These are phyloP conservation scores for Teunomyces funiuensis DNA, from an alignment of 805 yeast genomes.

Conservation along the genomic window DNA sequence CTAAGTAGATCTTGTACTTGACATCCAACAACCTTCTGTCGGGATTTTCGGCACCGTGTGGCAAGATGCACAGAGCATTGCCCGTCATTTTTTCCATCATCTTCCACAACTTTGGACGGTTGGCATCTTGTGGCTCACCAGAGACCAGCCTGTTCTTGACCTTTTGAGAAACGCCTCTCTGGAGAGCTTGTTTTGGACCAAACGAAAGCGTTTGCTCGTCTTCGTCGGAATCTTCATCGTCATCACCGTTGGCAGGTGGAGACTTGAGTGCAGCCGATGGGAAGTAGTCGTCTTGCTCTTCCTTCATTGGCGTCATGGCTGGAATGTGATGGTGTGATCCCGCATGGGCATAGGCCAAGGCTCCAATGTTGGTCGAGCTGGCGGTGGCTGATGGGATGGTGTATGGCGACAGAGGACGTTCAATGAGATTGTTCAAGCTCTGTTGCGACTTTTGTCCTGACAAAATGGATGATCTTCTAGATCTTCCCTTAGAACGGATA, in stretches of 20 bases:
- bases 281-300: conserved; percentile 40
- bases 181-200: conserved; percentile 56
- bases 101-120: conserved; percentile 76
- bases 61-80: conserved; percentile 75
- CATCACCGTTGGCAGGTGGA: conserved; percentile 5
- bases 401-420: conserved; percentile 59
- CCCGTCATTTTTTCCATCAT: conserved; percentile 85
- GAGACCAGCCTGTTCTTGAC: conserved; percentile 31
- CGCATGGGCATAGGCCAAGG: conserved; percentile 42
- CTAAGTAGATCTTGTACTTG: conserved; percentile 83
- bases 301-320: conserved; percentile 40
- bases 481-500: conserved; percentile 29
- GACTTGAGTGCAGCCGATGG: conserved; percentile 21
- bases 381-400: conserved; percentile 82
- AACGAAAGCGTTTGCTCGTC: conserved; percentile 57
- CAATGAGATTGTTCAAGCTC: conserved; percentile 20
- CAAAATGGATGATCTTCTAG: conserved; percentile 36
- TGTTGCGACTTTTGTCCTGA: conserved; percentile 30
- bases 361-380: conserved; percentile 55
- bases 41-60: conserved; percentile 54
- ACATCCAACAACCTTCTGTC: conserved; percentile 71
- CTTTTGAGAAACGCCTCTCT: conserved; percentile 51
- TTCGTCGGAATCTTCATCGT: conserved; percentile 41
- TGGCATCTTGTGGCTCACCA: conserved; percentile 18
- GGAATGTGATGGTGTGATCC: conserved; percentile 31